Conservation (phyloP, 257 asterid genomes). For the Plantago elongata region DNA sequence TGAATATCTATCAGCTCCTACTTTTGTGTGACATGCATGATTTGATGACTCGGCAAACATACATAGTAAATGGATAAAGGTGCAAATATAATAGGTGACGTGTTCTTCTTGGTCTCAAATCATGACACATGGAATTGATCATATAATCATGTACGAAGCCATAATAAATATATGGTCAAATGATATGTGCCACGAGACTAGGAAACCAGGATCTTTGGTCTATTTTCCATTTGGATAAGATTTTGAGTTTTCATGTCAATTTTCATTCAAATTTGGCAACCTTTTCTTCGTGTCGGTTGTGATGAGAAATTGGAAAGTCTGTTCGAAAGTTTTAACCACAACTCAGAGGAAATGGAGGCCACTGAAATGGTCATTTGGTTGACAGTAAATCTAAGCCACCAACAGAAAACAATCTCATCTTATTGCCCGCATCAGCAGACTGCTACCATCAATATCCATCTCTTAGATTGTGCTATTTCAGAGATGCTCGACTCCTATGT, state of each 20-base stretch:
- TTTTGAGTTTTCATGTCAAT: no score
- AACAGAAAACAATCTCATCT: neutral
- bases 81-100: constrained; percentile 22
- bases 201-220: constrained; percentile 34
- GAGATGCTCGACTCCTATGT: neutral
- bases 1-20: neutral
- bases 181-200: constrained; percentile 33
- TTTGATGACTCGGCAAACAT: constrained; percentile 20
- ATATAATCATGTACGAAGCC: neutral
- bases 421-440: neutral
- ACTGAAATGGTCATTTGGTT: neutral
- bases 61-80: constrained; percentile 36
- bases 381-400: neutral
- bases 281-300: no score
- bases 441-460: neutral
- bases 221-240: no score
- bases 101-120: constrained; percentile 41
- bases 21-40: constrained; percentile 9
- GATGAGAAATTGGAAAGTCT: no score
- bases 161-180: neutral
- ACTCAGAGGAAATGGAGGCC: neutral
- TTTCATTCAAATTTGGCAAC: no score
- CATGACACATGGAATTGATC: constrained; percentile 30
- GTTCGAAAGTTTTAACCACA: no score
- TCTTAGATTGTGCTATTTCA: neutral